Conservation (phyloP, 2,329 filamentous ascomycete species). For the Paraphaeosphaeria sporulosa region DNA sequence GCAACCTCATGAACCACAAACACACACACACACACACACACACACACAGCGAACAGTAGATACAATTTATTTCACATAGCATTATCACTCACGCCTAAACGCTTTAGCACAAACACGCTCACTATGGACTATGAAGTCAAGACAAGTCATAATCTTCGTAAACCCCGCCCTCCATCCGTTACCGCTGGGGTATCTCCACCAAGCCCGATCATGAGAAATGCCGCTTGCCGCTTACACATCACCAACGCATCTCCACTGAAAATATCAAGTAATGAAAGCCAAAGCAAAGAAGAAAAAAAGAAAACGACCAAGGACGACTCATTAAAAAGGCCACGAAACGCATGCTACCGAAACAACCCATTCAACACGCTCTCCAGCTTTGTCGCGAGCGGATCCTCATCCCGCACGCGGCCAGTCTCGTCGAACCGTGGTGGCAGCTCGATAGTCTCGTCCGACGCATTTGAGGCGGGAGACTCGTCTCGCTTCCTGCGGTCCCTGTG, state of each 20-base stretch:
- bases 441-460: slow-evolving; percentile 42
- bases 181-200: no score
- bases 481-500: slow-evolving; percentile 33
- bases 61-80: no score
- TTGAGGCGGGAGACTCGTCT: slow-evolving; percentile 35
- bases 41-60: neutral
- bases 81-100: neutral
- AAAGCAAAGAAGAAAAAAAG: neutral
- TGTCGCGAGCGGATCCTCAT: slow-evolving; percentile 44
- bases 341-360: slow-evolving; percentile 35
- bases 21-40: neutral
- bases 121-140: neutral
- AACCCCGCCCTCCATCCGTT: no score
- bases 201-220: no score
- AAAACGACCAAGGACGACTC: neutral
- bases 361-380: slow-evolving; percentile 44
- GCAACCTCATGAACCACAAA: neutral
- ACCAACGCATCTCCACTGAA: no score
- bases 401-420: slow-evolving; percentile 35
- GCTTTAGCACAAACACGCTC: no score
- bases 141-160: neutral
- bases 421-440: slow-evolving; percentile 49
- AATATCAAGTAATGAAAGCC: neutral
- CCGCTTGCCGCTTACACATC: no score
- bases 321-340: neutral